Evolutionary conservation across 202 grass and related monocot genomes (phyloP), one percentile per base, ranked within the genome.

Genomic region (Panicum virgatum): DNA sequence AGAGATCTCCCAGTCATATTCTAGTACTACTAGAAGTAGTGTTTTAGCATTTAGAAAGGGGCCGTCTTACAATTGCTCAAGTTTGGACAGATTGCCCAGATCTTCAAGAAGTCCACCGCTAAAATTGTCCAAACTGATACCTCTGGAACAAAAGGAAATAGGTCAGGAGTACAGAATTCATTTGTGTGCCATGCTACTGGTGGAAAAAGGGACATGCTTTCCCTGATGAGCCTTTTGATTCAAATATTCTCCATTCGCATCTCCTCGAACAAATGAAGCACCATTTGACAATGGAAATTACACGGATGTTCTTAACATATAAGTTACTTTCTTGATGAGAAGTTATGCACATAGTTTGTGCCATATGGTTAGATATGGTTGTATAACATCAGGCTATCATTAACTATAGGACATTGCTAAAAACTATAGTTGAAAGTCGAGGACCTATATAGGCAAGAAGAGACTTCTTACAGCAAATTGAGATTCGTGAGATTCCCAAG

Each of bases 401-500:
- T 48, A 72, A 50, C 4, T 60, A 51, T 34, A 34, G 32, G 32
- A 34, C 32, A 34, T 34, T 34, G 32, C 32, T 34, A 34, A 34
- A 34, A 34, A 34, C 32, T 4, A 34, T 52, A 73, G 14, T 62
- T 34, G 2, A 16, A 50, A 16, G 14, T 45, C 29, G 37, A 67
- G 39, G 6, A 78, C 32, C 32, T 34, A 34, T 11, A 1, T 10
- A 37, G 65, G 60, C 12, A 51, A 23, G 44, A 80, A 68, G 63
- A 81, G 27, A 73, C 65, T 2, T 73, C 76, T 87, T 89, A 89
- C 79, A 81, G 38, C 32, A 43, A 61, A n/a, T 72, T 67, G 45
- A 72, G 79, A 48, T 74, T 81, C 0, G 65, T 89, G 59, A 94
- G 92, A n/a, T 91, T 91, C 23, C 92, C 92, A n/a, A 94, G 72